phyloP scores from a whole-genome alignment of 768 basidiomycete species.

The Paxillus ammoniavirescens region DNA sequence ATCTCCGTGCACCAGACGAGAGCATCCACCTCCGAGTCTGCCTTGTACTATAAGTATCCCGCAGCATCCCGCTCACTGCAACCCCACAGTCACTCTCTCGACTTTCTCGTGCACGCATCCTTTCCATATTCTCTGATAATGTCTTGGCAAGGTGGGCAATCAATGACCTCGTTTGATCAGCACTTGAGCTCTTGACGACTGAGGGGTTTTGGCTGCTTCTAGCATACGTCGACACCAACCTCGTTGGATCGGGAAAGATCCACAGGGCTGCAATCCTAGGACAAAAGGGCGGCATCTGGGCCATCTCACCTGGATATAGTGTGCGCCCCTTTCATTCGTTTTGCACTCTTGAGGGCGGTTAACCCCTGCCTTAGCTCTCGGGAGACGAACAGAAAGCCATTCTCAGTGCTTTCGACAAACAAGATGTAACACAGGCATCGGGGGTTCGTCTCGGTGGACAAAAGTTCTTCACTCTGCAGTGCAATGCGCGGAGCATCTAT shows the following conservation, averaged over 20 bases:
- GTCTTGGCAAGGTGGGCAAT: constrained; percentile 75
- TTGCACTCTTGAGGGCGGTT: background rate
- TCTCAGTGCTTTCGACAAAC: constrained; percentile 42
- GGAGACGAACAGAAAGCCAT: constrained; percentile 24
- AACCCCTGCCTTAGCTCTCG: constrained; percentile 14
- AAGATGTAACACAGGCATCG: constrained; percentile 40
- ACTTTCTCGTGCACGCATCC: background rate
- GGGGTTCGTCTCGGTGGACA: constrained; percentile 65
- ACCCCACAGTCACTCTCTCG: constrained; percentile 7
- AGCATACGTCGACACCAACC: constrained; percentile 83
- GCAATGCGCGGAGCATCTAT: constrained; percentile 54
- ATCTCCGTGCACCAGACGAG: constrained; percentile 19
- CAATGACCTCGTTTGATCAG: constrained; percentile 33
- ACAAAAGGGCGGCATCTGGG: constrained; percentile 29
- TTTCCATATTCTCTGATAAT: constrained; percentile 33
- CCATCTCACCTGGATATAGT: constrained; percentile 19
- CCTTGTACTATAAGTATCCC: background rate
- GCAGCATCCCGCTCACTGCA: background rate
- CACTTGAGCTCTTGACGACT: background rate
- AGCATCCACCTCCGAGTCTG: constrained; percentile 1
- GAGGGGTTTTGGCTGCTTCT: background rate
- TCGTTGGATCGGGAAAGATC: constrained; percentile 72
- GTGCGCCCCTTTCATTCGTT: constrained; percentile 4
- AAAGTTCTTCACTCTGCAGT: constrained; percentile 74
- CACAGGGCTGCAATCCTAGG: constrained; percentile 58